These are phyloP conservation scores for Hypoxylon sp. DNA, from an alignment of 2,329 filamentous ascomycete genomes.

Conservation along the genomic window DNA sequence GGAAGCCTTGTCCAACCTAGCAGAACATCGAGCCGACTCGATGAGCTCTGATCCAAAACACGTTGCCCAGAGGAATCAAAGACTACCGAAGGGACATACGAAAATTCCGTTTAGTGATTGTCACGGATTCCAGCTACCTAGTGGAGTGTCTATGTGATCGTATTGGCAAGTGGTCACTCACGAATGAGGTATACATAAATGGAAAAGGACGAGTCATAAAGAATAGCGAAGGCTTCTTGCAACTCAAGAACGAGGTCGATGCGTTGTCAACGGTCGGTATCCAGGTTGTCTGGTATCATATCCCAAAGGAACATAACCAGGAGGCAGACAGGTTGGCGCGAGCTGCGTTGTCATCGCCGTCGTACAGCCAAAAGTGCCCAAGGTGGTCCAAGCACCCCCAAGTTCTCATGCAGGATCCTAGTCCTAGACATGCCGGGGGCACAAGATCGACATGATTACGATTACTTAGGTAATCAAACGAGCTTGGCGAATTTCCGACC, in stretches of 20 bases:
- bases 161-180: background rate
- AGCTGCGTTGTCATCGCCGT: background rate
- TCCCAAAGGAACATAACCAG: background rate
- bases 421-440: background rate
- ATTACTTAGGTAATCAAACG: background rate
- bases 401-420: background rate
- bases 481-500: background rate
- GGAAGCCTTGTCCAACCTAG: too few relatives aligned
- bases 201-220: background rate
- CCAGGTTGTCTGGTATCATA: background rate
- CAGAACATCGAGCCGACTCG: background rate
- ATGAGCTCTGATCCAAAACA: background rate
- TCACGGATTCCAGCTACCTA: background rate
- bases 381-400: background rate
- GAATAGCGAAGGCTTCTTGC: background rate
- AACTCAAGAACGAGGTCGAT: background rate
- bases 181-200: background rate
- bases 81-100: background rate
- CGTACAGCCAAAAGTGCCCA: background rate
- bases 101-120: background rate
- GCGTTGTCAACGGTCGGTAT: background rate
- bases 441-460: background rate
- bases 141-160: background rate
- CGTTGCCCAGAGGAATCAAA: background rate
- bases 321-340: background rate